These are phyloP conservation scores for Phytopythium chamaehyphon DNA, from an alignment of 352 stramenopile genomes.

Conservation along the genomic window DNA sequence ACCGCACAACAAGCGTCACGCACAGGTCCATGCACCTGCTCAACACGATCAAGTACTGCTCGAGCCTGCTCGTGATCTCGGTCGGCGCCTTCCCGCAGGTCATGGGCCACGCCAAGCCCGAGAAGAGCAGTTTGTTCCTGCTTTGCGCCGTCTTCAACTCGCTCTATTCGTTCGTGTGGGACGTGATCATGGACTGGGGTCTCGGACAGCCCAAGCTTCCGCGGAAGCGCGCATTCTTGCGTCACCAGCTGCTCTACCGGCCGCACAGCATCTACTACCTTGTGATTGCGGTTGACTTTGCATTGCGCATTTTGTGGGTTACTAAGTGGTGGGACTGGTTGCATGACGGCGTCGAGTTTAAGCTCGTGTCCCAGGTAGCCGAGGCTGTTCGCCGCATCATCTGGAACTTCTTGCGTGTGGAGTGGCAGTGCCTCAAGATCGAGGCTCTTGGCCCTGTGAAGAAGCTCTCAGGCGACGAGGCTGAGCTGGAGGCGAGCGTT, in stretches of 20 bases:
- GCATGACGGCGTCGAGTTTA: slow-evolving; percentile 73
- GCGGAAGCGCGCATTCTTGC: slow-evolving; percentile 36
- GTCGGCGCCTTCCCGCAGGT: slow-evolving; percentile 74
- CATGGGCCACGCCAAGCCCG: slow-evolving; percentile 38
- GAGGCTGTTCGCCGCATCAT: slow-evolving; percentile 90
- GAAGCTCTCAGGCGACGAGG: slow-evolving; percentile 45
- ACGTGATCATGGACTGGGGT: slow-evolving; percentile 97
- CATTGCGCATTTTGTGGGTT: slow-evolving; percentile 95
- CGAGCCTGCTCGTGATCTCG: slow-evolving; percentile 71
- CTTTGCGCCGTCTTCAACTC: slow-evolving; percentile 89
- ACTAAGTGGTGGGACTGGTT: slow-evolving; percentile 84
- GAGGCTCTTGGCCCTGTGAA: slow-evolving; percentile 48
- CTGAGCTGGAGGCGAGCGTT: slow-evolving; percentile 40
- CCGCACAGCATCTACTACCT: slow-evolving; percentile 86
- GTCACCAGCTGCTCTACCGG: slow-evolving; percentile 63
- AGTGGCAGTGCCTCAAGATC: slow-evolving; percentile 90
- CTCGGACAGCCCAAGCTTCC: slow-evolving; percentile 71
- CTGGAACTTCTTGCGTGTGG: slow-evolving; percentile 93
- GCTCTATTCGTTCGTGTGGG: slow-evolving; percentile 96
- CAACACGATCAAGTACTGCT: slow-evolving; percentile 87
- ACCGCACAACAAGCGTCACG: slow-evolving; percentile 58
- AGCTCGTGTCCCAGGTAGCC: slow-evolving; percentile 84
- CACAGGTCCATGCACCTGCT: slow-evolving; percentile 79
- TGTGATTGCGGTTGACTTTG: slow-evolving; percentile 90
- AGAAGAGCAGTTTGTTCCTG: slow-evolving; percentile 70